Base-by-base conservation (phyloP, 164 flowering plant species). In the Annona cherimola region DNA sequence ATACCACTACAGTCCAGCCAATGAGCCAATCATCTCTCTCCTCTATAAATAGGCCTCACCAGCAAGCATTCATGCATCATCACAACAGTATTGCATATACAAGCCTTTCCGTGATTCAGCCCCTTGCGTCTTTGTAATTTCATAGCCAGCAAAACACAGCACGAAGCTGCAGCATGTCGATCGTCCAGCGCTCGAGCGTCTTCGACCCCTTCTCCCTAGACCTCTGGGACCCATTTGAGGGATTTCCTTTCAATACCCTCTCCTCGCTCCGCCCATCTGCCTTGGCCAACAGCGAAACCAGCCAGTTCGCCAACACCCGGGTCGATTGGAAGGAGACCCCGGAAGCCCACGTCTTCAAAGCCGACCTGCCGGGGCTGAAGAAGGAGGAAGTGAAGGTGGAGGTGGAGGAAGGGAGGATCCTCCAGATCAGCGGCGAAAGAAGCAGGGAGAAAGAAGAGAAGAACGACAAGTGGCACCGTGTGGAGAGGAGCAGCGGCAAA, bases 301-400 rank as follows among this genome's bases (percentile, higher is more conserved):
- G 81, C 12, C 68, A 74, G 14, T 63, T 80, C 7, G 80, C 71
- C 3, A 66, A 71, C 63, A 57, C 80, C 2, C 63, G 63, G 4
- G 68, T 82, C 4, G 86, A 83, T n/a, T 83, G 84, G 86, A 81
- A 77, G 69, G 84, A 83, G 59, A 83, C 84, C 40, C 79, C 78
- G 5, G 77, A 78, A 46, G 81, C 81, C 1, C 86, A 83, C 50
- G 68, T 83, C 16, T 81, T 81, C 82, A 83, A 76, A 44, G 84
- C 78, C 4, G 83, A 83, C n/a, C 67, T 83, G 1, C 86, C 86
- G 16, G 86, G 85, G 19, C 14, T 83, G 11, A 83, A 71, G 65
- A 83, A 80, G 72, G 85, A 81, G 41, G 82, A 81, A 63, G 81
- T 81, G 71, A 79, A 79, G 74, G 86, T 83, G 62, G 81, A 83